A percentile compares a stretch with the other conserved stretches of the same genome.
Conservation (phyloP, 129 eudicot species). For the Flaveria robusta region DNA sequence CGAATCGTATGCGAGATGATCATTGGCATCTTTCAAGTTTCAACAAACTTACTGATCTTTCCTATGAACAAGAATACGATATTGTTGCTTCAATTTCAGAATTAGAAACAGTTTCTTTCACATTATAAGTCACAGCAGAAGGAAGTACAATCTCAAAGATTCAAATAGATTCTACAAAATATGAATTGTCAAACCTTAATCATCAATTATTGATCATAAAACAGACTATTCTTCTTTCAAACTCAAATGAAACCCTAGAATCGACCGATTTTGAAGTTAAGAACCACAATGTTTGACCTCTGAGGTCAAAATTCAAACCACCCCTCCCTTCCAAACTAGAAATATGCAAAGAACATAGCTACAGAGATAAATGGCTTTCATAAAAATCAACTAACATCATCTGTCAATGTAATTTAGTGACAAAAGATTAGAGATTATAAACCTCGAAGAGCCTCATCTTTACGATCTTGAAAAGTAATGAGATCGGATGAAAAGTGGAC, state of each 20-base stretch:
- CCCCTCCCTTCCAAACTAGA: not conserved
- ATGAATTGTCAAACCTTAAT: not conserved
- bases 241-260: not conserved
- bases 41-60: not conserved
- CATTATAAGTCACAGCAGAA: not conserved
- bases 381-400: not conserved
- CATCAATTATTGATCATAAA: not conserved
- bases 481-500: slow-evolving; percentile 59
- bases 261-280: too few species aligned
- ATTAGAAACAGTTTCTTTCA: not conserved
- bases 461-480: slow-evolving; percentile 63
- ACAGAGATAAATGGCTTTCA: not conserved
- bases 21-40: not conserved
- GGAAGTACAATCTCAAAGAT: not conserved
- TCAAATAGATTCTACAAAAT: not conserved
- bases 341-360: not conserved
- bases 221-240: too few species aligned
- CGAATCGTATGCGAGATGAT: not conserved
- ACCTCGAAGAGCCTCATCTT: slow-evolving; percentile 70
- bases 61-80: not conserved
- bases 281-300: too few species aligned
- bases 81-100: not conserved
- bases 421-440: not conserved
- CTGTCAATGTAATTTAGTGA: not conserved
- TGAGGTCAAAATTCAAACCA: not conserved